Percentiles rank a stretch among this genome's conserved stretches.
These are phyloP conservation scores for Globisporangium barbulae DNA, from an alignment of 352 stramenopile genomes.

Conservation along the genomic window DNA sequence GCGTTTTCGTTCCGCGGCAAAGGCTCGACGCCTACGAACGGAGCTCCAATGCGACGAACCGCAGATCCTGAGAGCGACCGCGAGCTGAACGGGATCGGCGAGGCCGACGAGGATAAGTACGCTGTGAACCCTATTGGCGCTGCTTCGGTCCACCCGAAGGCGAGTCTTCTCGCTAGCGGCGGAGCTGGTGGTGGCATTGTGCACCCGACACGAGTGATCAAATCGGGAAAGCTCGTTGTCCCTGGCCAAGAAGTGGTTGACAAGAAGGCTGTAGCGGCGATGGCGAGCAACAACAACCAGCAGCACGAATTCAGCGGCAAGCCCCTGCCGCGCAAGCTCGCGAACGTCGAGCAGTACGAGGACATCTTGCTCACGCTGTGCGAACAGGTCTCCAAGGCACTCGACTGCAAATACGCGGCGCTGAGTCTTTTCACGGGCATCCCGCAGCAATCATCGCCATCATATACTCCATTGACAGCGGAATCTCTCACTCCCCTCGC, in stretches of 20 bases:
- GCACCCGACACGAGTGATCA: constrained; percentile 5
- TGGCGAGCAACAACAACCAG: constrained; percentile 26
- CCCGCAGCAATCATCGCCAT: not conserved
- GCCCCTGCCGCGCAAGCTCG: constrained; percentile 27
- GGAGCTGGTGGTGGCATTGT: not conserved
- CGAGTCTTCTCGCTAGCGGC: not conserved
- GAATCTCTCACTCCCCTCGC: not conserved
- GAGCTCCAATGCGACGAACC: not conserved
- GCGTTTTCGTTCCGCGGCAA: constrained; percentile 3
- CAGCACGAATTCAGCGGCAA: constrained; percentile 17
- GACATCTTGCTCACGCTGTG: constrained; percentile 60
- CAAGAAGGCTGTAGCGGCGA: not conserved
- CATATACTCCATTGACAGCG: not conserved
- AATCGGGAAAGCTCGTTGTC: constrained; percentile 11
- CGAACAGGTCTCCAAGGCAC: constrained; percentile 33
- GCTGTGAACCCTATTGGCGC: not conserved
- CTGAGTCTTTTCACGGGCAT: constrained; percentile 44
- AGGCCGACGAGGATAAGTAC: constrained; percentile 12
- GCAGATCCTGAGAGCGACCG: constrained; percentile 3
- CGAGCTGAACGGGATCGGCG: constrained; percentile 1
- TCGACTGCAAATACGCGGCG: constrained; percentile 52
- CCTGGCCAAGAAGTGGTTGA: not conserved
- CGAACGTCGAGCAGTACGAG: constrained; percentile 37
- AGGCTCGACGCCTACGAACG: not conserved
- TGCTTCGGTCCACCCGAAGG: not conserved